These are phyloP conservation scores for Zygosaccharomyces pseudobailii DNA, from an alignment of 1,139 yeast species.

Conservation along the genomic window DNA sequence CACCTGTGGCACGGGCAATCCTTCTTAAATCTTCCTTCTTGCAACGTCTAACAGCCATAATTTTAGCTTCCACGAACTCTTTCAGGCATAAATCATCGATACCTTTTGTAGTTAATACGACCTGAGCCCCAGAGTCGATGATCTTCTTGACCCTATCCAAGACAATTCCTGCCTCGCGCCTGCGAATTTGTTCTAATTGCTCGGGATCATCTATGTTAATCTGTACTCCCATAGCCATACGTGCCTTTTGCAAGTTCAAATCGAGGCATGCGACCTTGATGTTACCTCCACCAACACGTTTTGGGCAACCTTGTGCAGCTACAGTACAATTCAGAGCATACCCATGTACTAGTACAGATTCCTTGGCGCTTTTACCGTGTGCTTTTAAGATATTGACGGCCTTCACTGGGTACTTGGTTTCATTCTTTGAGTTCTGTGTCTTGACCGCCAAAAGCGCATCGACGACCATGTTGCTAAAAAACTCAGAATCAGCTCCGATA, in stretches of 20 bases:
- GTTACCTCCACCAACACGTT: slow-evolving; percentile 53
- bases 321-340: slow-evolving; percentile 96
- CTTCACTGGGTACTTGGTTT: slow-evolving; percentile 89
- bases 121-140: slow-evolving; percentile 92
- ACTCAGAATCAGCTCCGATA: slow-evolving; percentile 92
- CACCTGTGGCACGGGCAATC: slow-evolving; percentile 98
- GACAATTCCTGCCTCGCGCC: slow-evolving; percentile 88
- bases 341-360: slow-evolving; percentile 83
- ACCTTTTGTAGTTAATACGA: slow-evolving; percentile 94
- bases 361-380: slow-evolving; percentile 88
- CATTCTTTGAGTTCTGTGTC: slow-evolving; percentile 85
- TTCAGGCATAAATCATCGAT: slow-evolving; percentile 95
- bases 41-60: slow-evolving; percentile 97
- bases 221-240: slow-evolving; percentile 98
- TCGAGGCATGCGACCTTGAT: slow-evolving; percentile 86
- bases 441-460: slow-evolving; percentile 95
- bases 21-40: slow-evolving; percentile 94
- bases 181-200: slow-evolving; percentile 90
- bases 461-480: slow-evolving; percentile 85
- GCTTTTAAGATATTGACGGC: slow-evolving; percentile 96
- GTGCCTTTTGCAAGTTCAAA: slow-evolving; percentile 89
- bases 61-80: slow-evolving; percentile 91
- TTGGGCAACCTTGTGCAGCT: slow-evolving; percentile 96
- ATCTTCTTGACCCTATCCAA: slow-evolving; percentile 85
- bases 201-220: slow-evolving; percentile 97